phyloP scores from a whole-genome alignment of 2,329 filamentous ascomycete species.

The Acrodontium crateriforme region DNA sequence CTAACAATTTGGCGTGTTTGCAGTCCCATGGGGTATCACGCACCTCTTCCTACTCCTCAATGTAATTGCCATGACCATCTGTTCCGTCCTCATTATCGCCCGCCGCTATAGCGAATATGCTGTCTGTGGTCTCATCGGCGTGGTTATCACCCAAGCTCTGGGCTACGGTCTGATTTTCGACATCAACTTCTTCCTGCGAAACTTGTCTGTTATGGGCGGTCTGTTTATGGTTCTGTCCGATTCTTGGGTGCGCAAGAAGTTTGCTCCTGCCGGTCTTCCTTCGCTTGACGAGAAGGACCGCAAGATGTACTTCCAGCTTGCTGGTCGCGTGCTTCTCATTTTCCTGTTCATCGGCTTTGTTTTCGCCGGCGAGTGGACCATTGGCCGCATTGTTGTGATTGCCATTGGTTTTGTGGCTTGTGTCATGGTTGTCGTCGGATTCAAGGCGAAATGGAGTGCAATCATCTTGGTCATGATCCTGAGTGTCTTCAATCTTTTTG shows the following conservation, averaged over 20 bases:
- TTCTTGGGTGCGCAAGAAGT: constrained; percentile 94
- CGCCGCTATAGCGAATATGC: constrained; percentile 90
- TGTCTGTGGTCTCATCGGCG: constrained; percentile 74
- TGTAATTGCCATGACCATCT: constrained; percentile 71
- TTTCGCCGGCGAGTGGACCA: constrained; percentile 83
- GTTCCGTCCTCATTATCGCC: constrained; percentile 75
- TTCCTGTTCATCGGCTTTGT: constrained; percentile 97
- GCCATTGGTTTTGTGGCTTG: constrained; percentile 78
- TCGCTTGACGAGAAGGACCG: constrained; percentile 96
- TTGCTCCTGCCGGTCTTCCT: constrained; percentile 87
- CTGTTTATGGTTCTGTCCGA: constrained; percentile 96
- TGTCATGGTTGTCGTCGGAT: constrained; percentile 96
- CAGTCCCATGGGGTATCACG: constrained; percentile 78
- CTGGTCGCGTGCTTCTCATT: constrained; percentile 86
- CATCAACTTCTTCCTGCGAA: constrained; percentile 99
- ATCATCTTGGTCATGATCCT: constrained; percentile 89
- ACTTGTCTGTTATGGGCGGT: constrained; percentile 91
- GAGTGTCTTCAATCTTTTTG: constrained; percentile 89
- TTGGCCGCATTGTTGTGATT: constrained; percentile 77
- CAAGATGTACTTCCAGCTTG: constrained; percentile 99
- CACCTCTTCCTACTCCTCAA: constrained; percentile 88
- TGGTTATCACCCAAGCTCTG: constrained; percentile 84
- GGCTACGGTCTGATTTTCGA: constrained; percentile 98
- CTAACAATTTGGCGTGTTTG: background rate
- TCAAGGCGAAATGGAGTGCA: constrained; percentile 99